Evolutionary conservation across 2,329 filamentous ascomycete species (phyloP).

Genomic region (Ophiostoma himal-ulmi): DNA sequence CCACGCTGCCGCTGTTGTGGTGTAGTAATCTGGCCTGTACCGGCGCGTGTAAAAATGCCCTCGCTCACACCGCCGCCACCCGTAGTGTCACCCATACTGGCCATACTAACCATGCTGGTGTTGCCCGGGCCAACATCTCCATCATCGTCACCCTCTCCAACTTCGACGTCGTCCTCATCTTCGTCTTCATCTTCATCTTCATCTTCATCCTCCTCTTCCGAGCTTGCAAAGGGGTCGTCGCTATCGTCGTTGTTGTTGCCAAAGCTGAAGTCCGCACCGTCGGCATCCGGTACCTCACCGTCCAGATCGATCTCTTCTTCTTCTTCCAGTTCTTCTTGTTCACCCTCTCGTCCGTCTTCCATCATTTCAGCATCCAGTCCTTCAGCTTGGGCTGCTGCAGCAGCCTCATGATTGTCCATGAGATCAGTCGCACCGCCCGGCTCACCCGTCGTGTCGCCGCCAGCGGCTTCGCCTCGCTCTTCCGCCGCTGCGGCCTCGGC

Average conservation of each 20-base stretch:
- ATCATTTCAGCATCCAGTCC: constrained; percentile 38
- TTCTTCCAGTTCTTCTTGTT: constrained; percentile 44
- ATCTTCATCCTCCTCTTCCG: constrained; percentile 34
- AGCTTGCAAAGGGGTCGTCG: constrained; percentile 31
- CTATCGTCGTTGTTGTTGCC: constrained; percentile 41
- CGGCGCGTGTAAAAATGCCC: neutral
- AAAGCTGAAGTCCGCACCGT: constrained; percentile 48
- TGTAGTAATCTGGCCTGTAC: neutral
- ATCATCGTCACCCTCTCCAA: constrained; percentile 29
- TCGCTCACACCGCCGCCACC: neutral
- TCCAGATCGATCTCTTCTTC: constrained; percentile 60
- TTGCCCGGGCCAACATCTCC: neutral
- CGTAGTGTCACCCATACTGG: neutral
- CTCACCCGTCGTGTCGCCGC: constrained; percentile 60
- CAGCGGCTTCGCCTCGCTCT: constrained; percentile 34
- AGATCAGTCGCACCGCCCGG: constrained; percentile 55
- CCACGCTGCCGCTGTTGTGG: constrained; percentile 7
- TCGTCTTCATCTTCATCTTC: constrained; percentile 40
- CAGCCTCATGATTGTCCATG: constrained; percentile 16
- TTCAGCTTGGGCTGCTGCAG: constrained; percentile 8
- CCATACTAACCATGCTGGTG: constrained; percentile 6
- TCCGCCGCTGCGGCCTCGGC: constrained; percentile 17
- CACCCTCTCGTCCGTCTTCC: constrained; percentile 39
- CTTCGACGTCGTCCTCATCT: neutral
- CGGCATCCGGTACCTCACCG: constrained; percentile 66